A percentile compares a stretch with the other conserved stretches of the same genome.
phyloP scores from a whole-genome alignment of 2,329 filamentous ascomycete species.

The Aspergillus floridensis region DNA sequence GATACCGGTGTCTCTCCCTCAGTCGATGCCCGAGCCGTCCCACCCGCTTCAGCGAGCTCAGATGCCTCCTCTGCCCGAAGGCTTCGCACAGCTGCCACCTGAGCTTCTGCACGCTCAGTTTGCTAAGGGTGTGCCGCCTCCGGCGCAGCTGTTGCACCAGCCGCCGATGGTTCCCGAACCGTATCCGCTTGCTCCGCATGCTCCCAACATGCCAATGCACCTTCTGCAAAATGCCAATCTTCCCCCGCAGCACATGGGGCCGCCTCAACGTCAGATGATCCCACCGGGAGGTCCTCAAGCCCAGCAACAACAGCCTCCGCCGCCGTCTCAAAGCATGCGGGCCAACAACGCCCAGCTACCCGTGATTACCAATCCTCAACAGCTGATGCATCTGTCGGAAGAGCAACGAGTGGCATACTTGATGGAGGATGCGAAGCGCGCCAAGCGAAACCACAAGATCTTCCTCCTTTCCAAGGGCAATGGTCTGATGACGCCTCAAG shows the following conservation, averaged over 20 bases:
- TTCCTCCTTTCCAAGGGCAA: conserved; percentile 90
- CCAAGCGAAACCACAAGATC: conserved; percentile 98
- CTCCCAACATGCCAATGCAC: conserved; percentile 61
- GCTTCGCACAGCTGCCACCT: conserved; percentile 38
- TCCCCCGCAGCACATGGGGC: conserved; percentile 45
- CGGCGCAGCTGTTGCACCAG: conserved; percentile 37
- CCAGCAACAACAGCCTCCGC: conserved; percentile 35
- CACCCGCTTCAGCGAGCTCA: conserved; percentile 33
- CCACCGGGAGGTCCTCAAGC: conserved; percentile 37
- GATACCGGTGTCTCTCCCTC: conserved; percentile 29
- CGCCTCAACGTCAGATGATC: conserved; percentile 38
- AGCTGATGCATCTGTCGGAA: conserved; percentile 74
- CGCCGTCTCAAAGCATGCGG: conserved; percentile 33
- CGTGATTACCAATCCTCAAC: conserved; percentile 67
- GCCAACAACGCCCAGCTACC: conserved; percentile 40
- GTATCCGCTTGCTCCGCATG: conserved; percentile 43
- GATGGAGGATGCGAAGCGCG: conserved; percentile 87
- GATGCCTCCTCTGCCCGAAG: conserved; percentile 33
- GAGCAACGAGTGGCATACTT: conserved; percentile 81
- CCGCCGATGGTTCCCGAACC: conserved; percentile 44
- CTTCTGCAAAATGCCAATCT: conserved; percentile 78
- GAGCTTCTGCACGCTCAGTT: conserved; percentile 49
- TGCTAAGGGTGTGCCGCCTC: conserved; percentile 31
- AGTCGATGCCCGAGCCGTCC: conserved; percentile 28
- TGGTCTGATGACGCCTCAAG: conserved; percentile 96